phyloP scores from a whole-genome alignment of 495 filamentous ascomycete genomes.

The Hypoxylon crocopeplum region DNA sequence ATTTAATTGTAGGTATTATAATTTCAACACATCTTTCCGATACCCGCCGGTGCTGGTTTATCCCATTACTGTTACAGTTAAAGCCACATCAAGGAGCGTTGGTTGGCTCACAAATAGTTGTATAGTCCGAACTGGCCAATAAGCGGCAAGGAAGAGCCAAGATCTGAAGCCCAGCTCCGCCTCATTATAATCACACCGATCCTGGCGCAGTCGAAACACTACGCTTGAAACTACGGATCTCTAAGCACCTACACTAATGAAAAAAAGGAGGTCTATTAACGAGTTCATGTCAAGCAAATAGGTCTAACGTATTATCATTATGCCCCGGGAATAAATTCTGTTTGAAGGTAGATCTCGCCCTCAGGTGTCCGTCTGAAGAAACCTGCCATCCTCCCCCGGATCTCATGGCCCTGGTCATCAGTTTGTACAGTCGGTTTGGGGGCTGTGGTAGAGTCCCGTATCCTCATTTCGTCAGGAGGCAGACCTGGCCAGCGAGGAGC shows the following conservation, averaged over 20 bases:
- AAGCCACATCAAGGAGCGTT: no score
- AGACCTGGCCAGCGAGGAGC: slow-evolving; percentile 22
- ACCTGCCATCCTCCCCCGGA: slow-evolving; percentile 19
- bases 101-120: no score
- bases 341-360: slow-evolving; percentile 29
- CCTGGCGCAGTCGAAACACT: not conserved
- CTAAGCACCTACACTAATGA: no score
- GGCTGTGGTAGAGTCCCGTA: slow-evolving; percentile 26
- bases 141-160: not conserved
- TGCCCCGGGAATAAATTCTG: slow-evolving; percentile 21
- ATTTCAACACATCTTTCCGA: no score
- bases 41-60: no score
- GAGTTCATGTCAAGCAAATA: no score
- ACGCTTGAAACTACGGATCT: no score
- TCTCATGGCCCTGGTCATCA: slow-evolving; percentile 5
- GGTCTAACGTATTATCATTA: not conserved
- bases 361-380: slow-evolving; percentile 33
- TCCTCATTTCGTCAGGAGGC: slow-evolving; percentile 35
- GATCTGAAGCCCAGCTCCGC: slow-evolving; percentile 4
- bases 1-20: no score
- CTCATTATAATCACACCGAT: not conserved
- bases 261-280: no score
- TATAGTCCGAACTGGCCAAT: slow-evolving; percentile 32
- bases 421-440: not conserved
- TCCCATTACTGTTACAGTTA: no score